Evolutionary conservation across 805 yeast genomes (phyloP), one percentile per base, ranked within the genome.

Genomic region (Metschnikowia cubensis): DNA sequence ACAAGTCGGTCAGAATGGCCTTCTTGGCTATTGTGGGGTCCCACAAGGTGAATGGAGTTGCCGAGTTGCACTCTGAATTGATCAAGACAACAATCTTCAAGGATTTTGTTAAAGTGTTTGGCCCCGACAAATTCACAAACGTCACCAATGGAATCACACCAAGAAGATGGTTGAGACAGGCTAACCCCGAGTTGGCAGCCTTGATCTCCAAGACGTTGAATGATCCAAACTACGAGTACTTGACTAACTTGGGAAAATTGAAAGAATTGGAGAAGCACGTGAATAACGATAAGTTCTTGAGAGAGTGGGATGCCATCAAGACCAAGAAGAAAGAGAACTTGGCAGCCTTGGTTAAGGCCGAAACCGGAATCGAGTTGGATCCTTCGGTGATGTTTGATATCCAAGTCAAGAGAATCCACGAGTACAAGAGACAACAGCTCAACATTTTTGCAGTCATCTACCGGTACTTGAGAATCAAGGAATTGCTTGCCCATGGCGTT

Each of bases 131-230:
- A 70, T 90, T 90, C 70, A 87, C 88, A 47, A 90, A 90, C 62
- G 96, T 90, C 53, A 90, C 97, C 45, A 90, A 90, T 68, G 97
- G 97, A 72, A 83, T 90, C 64, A 90, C 97, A 2, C 97, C 97
- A 59, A 83, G 97, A 77, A 84, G 97, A 72, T 90, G 97, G 97
- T 79, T 90, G 65, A 84, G 83, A 66, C 96, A 90, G 72, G 96
- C 97, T 45, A 91, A 90, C 68, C 97, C 97, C 10, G 76, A 75
- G 57, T 75, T 90, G 59, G 79, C 94, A 15, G 73, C 70, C n/a
- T 76, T 90, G 58, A 91, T 91, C 63, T 77, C 87, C 39, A 77
- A 82, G 46, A 83, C 82, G 59, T 75, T 89, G 47, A 84, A 89
- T 25, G 82, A 84, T 52, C 77, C 77, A n/a, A 56, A 70, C 50